Conservation (phyloP, 2,329 filamentous ascomycete genomes). For the Dothideomycetidae sp. region DNA sequence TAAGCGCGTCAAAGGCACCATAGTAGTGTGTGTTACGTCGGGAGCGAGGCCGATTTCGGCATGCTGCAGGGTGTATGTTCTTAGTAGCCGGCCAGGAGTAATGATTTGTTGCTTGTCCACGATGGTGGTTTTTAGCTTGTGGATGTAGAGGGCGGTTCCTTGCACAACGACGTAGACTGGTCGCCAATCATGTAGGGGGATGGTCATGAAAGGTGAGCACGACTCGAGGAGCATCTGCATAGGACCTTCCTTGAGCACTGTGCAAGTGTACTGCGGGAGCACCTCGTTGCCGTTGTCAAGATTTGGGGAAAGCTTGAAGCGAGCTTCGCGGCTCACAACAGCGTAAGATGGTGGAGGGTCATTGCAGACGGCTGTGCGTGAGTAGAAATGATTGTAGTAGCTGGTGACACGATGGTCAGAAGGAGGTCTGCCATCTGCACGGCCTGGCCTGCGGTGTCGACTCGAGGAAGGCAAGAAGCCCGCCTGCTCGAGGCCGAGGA, state of each 20-base stretch:
- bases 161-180: conserved; percentile 47
- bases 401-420: conserved; percentile 13
- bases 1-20: conserved; percentile 31
- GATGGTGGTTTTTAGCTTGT: conserved; percentile 43
- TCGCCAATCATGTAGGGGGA: conserved; percentile 21
- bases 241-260: conserved; percentile 19
- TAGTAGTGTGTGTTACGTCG: conserved; percentile 49
- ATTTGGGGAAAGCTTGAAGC: conserved; percentile 11
- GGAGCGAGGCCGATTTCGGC: conserved; percentile 61
- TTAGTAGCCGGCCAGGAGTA: conserved; percentile 45
- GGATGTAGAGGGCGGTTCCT: conserved; percentile 53
- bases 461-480: conserved; percentile 1
- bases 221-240: conserved; percentile 22
- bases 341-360: conserved; percentile 23
- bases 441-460: conserved; percentile 2
- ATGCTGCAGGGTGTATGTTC: conserved; percentile 58
- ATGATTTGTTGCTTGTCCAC: conserved; percentile 29
- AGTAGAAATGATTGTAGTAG: conserved; percentile 24
- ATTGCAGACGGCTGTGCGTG: conserved; percentile 17
- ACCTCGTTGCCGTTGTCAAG: conserved; percentile 15
- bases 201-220: conserved; percentile 19
- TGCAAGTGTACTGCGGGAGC: conserved; percentile 23
- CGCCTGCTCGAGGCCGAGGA: conserved; percentile 10
- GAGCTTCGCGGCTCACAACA: conserved; percentile 13
- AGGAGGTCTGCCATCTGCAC: conserved; percentile 1